These are phyloP conservation scores for Podila clonocystis DNA, from an alignment of 192 early-diverging fungal genomes.

Conservation along the genomic window DNA sequence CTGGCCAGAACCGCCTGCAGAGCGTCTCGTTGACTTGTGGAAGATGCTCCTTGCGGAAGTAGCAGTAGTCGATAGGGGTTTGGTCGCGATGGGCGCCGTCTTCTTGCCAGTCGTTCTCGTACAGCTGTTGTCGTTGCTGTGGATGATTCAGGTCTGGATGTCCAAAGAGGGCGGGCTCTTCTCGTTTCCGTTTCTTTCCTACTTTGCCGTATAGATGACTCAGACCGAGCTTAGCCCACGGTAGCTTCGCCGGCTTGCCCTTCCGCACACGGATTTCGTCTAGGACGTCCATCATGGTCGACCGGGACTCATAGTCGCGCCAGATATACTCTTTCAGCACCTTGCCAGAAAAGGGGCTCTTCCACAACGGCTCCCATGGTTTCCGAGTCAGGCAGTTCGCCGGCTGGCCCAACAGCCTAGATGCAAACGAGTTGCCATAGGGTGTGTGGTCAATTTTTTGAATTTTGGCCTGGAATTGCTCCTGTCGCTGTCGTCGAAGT, in stretches of 20 bases:
- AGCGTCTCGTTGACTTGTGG: slow-evolving; percentile 81
- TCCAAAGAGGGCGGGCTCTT: too few species aligned
- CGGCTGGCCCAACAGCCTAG: slow-evolving; percentile 72
- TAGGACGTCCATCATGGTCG: slow-evolving; percentile 57
- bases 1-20: slow-evolving; percentile 85
- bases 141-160: slow-evolving; percentile 5
- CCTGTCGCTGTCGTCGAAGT: slow-evolving; percentile 29
- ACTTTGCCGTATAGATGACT: slow-evolving; percentile 8
- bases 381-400: slow-evolving; percentile 66
- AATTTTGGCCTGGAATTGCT: slow-evolving; percentile 41
- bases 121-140: neutral
- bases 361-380: slow-evolving; percentile 54
- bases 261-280: slow-evolving; percentile 54
- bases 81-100: slow-evolving; percentile 2
- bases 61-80: slow-evolving; percentile 81
- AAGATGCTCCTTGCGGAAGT: slow-evolving; percentile 76
- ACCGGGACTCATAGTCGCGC: slow-evolving; percentile 68
- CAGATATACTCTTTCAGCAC: slow-evolving; percentile 86
- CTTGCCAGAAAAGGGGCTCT: slow-evolving; percentile 78
- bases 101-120: slow-evolving; percentile 6
- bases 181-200: slow-evolving; percentile 28
- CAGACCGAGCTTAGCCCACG: slow-evolving; percentile 8
- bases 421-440: slow-evolving; percentile 80
- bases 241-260: slow-evolving; percentile 41
- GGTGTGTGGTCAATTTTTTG: slow-evolving; percentile 62